Evolutionary conservation across 106 monocot genomes (phyloP), one percentile per base, ranked within the genome.

Genomic region (Xerophyta viscosa): DNA sequence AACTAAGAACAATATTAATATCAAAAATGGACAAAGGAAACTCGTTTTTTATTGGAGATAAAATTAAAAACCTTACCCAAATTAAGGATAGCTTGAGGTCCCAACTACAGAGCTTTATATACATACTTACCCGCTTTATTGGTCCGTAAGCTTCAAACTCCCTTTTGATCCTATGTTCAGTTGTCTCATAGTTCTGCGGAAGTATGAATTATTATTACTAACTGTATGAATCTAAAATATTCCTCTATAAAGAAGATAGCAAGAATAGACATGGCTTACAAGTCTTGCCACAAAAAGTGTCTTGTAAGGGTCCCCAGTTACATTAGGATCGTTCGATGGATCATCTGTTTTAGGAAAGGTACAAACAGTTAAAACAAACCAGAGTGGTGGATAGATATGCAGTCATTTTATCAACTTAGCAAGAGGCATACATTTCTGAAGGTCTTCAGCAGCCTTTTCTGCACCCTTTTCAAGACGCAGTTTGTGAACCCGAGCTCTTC

Each of bases 81-180:
- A 47, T 67, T 52, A 66, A 74, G 73, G 61, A 64, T 54, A 78
- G 62, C 23, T 59, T 42, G 46, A 56, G 61, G 75, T 66, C 74
- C 78, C 65, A 63, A 78, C 56, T 29, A 44, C 6, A 71, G 64
- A 65, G 33, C 52, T 47, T 24, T 33, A 65, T 33, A 82, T 51
- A 86, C 81, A 82, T 60, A 86, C 81, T 82, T 86, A 86, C 96
- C 84, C 82, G 68, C 79, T 96, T 89, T 50, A 96, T 96, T 48
- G 89, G 96, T 30, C 96, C 96, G 82, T 96, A 96, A 42, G 88
- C 56, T 77, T 89, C 96, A 89, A 96, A 96, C 57, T 96, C 96
- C 89, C 96, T 82, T 79, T 89, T 96, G 37, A 96, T 64, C 78
- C 73, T 63, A 50, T 89, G 78, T 50, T 96, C 96, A 45, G 78